Evolutionary conservation across 352 stramenopile species (phyloP), one percentile per base, ranked within the genome.

Genomic region (Globisporangium irregulare): DNA sequence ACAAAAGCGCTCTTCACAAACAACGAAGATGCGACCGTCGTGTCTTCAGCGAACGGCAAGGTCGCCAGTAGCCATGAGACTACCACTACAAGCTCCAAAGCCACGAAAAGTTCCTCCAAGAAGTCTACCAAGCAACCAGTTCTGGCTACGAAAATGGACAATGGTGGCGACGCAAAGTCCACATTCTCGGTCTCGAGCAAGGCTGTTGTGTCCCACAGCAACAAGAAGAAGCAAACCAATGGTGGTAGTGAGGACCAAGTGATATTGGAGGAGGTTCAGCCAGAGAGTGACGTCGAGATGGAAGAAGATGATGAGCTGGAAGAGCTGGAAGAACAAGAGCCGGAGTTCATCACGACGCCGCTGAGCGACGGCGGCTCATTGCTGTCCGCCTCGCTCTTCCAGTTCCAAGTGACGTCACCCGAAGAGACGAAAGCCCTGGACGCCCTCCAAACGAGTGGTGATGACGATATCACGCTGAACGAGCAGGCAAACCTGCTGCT

Each of bases 301-400:
- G 54, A 59, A 0, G 70, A 79, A 14, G 62, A 70, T 15, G 62
- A 70, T 15, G 43, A 51, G 43, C 60, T 86, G 20, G 73, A 84
- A 27, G 60, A 70, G 25, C 64, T 84, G 2, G 78, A 86, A 32
- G 71, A 74, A 63, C 69, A 70, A 56, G 80, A 86, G 56, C 77
- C 77, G 1, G 68, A 70, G 70, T 86, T 86, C 50, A 51, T 70
- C 22, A 77, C 67, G 5, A 62, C 80, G 36, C 69, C 78, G 3
- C 66, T 86, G 12, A 83, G 78, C 59, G 80, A 85, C 50, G 69
- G 76, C 12, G 67, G 77, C 15, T 79, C 74, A 1, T 66, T 88
- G 4, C 54, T 89, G 41, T 55, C 75, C 24, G 78, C 80, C 0
- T 72, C 77, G 4, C 67, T 87, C 62, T 89, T 84, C 62, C 74